Conservation (phyloP, 2,329 filamentous ascomycete genomes). For the Claviceps capensis region DNA sequence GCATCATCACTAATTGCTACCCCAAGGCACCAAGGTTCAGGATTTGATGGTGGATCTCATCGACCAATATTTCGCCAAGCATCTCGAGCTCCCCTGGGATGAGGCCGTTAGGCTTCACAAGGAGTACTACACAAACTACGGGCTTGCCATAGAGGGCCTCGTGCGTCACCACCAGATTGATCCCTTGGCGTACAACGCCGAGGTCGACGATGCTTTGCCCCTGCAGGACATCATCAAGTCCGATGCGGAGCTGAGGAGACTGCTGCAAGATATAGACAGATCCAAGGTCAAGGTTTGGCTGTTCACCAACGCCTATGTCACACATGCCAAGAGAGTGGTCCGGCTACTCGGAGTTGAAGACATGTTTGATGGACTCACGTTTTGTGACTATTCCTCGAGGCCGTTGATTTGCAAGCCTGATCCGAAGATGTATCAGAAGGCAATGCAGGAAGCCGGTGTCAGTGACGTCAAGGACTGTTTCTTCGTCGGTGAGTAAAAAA, state of each 20-base stretch:
- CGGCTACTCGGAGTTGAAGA: conserved; percentile 71
- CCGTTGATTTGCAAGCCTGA: conserved; percentile 81
- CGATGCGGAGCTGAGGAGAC: conserved; percentile 55
- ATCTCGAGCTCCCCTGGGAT: conserved; percentile 58
- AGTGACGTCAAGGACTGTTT: conserved; percentile 60
- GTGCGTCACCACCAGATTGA: conserved; percentile 92
- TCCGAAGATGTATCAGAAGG: conserved; percentile 71
- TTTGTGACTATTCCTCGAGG: conserved; percentile 68
- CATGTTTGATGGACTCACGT: conserved; percentile 88
- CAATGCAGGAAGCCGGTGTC: conserved; percentile 71
- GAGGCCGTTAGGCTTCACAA: conserved; percentile 79
- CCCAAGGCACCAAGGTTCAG: conserved; percentile 60
- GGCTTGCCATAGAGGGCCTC: conserved; percentile 90
- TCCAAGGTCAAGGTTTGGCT: conserved; percentile 83
- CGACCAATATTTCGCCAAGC: conserved; percentile 45
- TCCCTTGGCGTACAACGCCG: conserved; percentile 81
- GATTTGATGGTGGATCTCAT: conserved; percentile 83
- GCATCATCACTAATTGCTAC: conserved; percentile 1
- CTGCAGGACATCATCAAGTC: conserved; percentile 74
- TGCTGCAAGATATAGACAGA: conserved; percentile 73
- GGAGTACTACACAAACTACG: conserved; percentile 92
- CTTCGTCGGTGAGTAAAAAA: conserved; percentile 63
- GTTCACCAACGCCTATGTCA: conserved; percentile 92
- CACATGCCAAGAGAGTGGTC: conserved; percentile 71
- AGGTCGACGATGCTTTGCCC: conserved; percentile 90